Evolutionary conservation across 2,329 filamentous ascomycete species (phyloP).

Genomic region (Macrophomina pseudophaseolina): DNA sequence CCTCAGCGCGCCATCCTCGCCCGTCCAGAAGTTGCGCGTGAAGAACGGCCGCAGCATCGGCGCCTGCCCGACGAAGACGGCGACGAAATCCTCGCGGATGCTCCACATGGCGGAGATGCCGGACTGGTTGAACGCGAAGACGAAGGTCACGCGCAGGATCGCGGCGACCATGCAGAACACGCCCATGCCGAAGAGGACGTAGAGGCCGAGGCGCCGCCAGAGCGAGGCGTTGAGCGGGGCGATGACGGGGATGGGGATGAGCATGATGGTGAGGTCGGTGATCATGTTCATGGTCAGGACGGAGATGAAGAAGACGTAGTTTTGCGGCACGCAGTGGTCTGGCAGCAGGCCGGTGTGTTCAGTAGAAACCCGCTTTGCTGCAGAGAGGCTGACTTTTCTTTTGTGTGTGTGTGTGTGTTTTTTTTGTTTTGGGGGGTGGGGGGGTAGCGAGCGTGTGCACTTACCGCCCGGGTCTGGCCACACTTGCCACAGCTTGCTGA

Average conservation of each 20-base stretch:
- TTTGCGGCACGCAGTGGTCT: slow-evolving; percentile 43
- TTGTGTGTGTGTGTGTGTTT: no score
- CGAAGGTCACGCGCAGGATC: slow-evolving; percentile 35
- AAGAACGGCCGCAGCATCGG: slow-evolving; percentile 43
- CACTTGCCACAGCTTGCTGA: slow-evolving; percentile 44
- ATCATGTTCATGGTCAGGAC: slow-evolving; percentile 43
- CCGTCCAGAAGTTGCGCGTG: slow-evolving; percentile 30
- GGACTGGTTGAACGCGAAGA: slow-evolving; percentile 34
- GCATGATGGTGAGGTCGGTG: slow-evolving; percentile 43
- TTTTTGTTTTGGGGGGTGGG: no score
- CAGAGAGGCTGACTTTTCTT: not conserved
- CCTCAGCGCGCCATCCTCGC: slow-evolving; percentile 1
- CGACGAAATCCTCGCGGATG: slow-evolving; percentile 46
- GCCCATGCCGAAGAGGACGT: slow-evolving; percentile 41
- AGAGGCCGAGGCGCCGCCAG: slow-evolving; percentile 38
- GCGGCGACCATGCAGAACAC: slow-evolving; percentile 43
- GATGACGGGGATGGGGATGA: slow-evolving; percentile 44
- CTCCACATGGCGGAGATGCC: slow-evolving; percentile 45
- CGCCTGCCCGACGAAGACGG: slow-evolving; percentile 45
- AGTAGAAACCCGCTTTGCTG: no score
- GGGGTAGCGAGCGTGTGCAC: slow-evolving; percentile 23
- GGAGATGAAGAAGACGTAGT: slow-evolving; percentile 37
- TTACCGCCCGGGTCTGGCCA: slow-evolving; percentile 46
- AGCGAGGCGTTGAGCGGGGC: slow-evolving; percentile 36
- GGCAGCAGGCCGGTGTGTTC: not conserved